Percentiles rank a stretch among this genome's conserved stretches.
Evolutionary conservation across 306 rosid species (phyloP).

Genomic region (Carpinus fangiana): DNA sequence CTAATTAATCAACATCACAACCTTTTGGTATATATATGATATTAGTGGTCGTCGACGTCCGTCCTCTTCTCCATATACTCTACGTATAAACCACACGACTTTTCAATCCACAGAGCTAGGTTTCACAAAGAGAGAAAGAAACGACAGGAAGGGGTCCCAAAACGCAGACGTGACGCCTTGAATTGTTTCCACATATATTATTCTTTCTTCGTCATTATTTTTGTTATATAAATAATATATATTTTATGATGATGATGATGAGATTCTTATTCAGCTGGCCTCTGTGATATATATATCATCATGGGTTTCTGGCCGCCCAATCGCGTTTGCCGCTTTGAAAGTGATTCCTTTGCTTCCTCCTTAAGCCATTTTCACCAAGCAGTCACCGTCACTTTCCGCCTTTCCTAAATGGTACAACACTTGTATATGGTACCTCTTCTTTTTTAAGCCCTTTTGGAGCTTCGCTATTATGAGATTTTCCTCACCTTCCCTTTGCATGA

Average conservation of each 20-base stretch:
- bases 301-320: constrained; percentile 48
- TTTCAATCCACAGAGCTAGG: background rate
- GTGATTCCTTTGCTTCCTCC: constrained; percentile 76
- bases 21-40: constrained; percentile 30
- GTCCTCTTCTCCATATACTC: constrained; percentile 11
- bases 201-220: constrained; percentile 42
- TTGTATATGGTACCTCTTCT: constrained; percentile 13
- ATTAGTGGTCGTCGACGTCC: constrained; percentile 27
- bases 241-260: too few species aligned
- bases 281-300: constrained; percentile 19
- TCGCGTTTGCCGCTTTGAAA: constrained; percentile 45
- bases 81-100: constrained; percentile 2
- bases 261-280: constrained; percentile 29
- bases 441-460: constrained; percentile 26
- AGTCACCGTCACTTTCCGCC: constrained; percentile 36
- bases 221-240: background rate
- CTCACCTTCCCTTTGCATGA: constrained; percentile 24
- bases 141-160: constrained; percentile 37
- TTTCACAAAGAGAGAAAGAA: constrained; percentile 7
- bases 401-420: constrained; percentile 42
- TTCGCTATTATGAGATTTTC: constrained; percentile 26
- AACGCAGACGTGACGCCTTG: constrained; percentile 41
- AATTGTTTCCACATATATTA: constrained; percentile 57
- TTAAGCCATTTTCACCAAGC: constrained; percentile 68
- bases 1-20: constrained; percentile 47